Conservation (phyloP, 225 moss, liverwort and hornwort genomes). For the Asterella californica region DNA sequence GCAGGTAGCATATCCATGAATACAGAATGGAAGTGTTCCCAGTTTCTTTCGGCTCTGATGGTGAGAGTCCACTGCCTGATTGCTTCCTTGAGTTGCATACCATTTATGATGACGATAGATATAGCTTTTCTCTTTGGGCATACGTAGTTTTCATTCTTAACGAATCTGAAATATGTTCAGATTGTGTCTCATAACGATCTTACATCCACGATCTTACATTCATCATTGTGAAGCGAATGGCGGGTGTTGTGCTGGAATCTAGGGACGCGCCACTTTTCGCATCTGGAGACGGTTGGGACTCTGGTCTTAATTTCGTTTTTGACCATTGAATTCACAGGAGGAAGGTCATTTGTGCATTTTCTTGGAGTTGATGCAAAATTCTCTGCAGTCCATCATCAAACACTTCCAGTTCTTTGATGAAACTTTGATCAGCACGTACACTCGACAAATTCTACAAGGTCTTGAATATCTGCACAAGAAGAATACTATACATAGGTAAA, state of each 20-base stretch:
- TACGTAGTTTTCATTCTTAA: background rate
- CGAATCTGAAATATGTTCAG: background rate
- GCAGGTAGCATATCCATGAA: no score
- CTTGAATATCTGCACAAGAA: constrained; percentile 76
- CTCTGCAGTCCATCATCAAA: constrained; percentile 73
- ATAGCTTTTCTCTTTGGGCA: background rate
- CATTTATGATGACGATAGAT: background rate
- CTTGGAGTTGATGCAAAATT: constrained; percentile 87
- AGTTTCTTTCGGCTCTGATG: background rate
- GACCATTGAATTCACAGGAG: constrained; percentile 41
- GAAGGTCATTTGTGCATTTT: constrained; percentile 72
- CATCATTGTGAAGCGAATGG: background rate
- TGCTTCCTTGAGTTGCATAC: background rate
- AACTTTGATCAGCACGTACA: constrained; percentile 80
- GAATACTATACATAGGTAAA: constrained; percentile 70
- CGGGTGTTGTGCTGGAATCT: background rate
- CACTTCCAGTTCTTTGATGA: constrained; percentile 70
- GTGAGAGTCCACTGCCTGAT: background rate
- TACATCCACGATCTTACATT: background rate
- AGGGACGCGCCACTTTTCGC: background rate
- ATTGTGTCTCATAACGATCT: background rate
- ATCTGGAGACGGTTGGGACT: background rate
- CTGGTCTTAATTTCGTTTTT: background rate
- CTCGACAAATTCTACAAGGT: constrained; percentile 83
- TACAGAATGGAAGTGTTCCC: no score